Percentiles rank a stretch among this genome's conserved stretches.
These are phyloP conservation scores for Entelexis sorbosivorans DNA, from an alignment of 1,139 yeast genomes.

Conservation along the genomic window DNA sequence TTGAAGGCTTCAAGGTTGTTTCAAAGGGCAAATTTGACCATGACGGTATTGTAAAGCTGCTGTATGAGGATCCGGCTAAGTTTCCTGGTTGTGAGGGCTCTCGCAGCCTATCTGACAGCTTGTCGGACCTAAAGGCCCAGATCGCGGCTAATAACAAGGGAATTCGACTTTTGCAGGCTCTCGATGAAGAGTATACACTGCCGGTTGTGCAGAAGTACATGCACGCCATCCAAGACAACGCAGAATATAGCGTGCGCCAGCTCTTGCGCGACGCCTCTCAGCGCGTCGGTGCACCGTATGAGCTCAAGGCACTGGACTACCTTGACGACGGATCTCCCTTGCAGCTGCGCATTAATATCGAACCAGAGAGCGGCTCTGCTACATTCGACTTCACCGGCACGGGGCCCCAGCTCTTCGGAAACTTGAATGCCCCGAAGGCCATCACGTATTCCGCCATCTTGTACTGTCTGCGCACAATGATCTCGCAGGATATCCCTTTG, in stretches of 20 bases:
- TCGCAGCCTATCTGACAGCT: conserved; percentile 46
- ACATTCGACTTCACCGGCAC: conserved; percentile 52
- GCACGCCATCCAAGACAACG: conserved; percentile 51
- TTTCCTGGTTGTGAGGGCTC: conserved; percentile 54
- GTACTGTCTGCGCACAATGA: conserved; percentile 64
- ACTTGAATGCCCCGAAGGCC: conserved; percentile 57
- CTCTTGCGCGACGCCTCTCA: conserved; percentile 34
- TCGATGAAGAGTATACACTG: conserved; percentile 43
- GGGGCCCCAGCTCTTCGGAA: conserved; percentile 50
- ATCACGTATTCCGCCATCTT: conserved; percentile 72
- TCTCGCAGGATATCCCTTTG: conserved; percentile 67
- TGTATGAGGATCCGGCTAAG: conserved; percentile 43
- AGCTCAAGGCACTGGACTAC: conserved; percentile 40
- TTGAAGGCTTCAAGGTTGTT: conserved; percentile 46
- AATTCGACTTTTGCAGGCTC: conserved; percentile 39
- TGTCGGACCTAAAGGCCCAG: conserved; percentile 57
- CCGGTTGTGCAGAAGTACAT: conserved; percentile 47
- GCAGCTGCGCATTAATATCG: conserved; percentile 37
- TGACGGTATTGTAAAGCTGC: conserved; percentile 38
- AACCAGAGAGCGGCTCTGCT: conserved; percentile 39
- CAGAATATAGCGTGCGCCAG: conserved; percentile 44
- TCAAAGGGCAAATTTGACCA: conserved; percentile 46
- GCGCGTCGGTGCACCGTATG: conserved; percentile 22
- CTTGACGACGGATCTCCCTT: conserved; percentile 56
- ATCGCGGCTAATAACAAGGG: conserved; percentile 60